Evolutionary conservation across 257 asterid genomes (phyloP), one percentile per base, ranked within the genome.

Genomic region (Jaltomata sinuosa): DNA sequence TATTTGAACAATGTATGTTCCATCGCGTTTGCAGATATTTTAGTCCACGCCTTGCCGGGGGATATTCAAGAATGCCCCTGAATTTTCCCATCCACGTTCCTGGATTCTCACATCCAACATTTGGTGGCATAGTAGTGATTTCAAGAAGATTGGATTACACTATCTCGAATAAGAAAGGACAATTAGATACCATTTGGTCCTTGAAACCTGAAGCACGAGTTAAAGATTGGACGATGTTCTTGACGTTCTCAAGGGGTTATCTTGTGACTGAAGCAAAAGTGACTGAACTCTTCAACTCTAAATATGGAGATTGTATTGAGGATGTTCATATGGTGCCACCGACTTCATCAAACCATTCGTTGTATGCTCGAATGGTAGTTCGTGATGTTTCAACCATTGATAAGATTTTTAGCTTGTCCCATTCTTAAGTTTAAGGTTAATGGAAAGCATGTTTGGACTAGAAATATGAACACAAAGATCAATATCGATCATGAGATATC

Each of bases 101-200:
- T 27, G 84, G 87, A 40, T 87, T 87, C 34, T 84, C 85, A 32
- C 85, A 87, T 53, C 87, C 87, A 2, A 65, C 42, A 9, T 87
- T 78, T 19, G 90, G 88, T 21, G 11, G 71, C 0, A 6, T 85
- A 11, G 19, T 19, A 4, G 38, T 87, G 3, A 68, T 87, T 22
- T 85, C 85, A 8, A 71, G 85, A 15, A 5, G 8, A 2, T 64
- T 18, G 21, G 78, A 59, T 19, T 59, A 19, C 19, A 74, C 55
- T n/a, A 45, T 87, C 55, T 42, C 88, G 1, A 31, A 54, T 22
- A n/a, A 22, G 1, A 21, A 53, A 36, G n/a, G 40, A n/a, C 19
- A 9, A 6, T 86, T 80, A 83, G 71, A 83, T 57, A 57, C 14
- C 5, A 8, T n/a, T 4, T 84, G 84, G 84, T 31, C 83, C 6